Base-by-base conservation (phyloP, 2,329 filamentous ascomycete genomes). In the Massarina eburnea region DNA sequence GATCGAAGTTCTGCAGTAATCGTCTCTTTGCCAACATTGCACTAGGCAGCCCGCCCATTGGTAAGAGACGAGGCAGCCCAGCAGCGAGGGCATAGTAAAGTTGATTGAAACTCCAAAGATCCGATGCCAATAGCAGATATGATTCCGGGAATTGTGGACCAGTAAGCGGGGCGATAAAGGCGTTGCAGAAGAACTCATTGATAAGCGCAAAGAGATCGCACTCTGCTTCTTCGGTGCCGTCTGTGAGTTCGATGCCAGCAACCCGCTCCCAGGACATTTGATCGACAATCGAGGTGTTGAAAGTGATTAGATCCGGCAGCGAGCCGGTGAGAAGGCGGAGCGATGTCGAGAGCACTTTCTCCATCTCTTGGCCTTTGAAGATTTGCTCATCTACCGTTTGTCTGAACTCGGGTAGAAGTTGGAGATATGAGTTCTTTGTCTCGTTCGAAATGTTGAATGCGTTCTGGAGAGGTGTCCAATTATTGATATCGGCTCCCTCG, bases 191-290 rank as follows among this genome's bases (percentile, higher is more conserved):
- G 54, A 84, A 83, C 52, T 81, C 76, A 44, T 80, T 72, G 18
- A 84, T 66, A 5, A 86, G 70, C 3, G 74, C 66, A 32, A 66
- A 65, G 2, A 70, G 48, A 26, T 66, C 61, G 39, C 59, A 63
- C 42, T 84, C 80, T 12, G 76, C 80, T 42, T 78, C 71, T 21
- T 70, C 65, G 14, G 68, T 68, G 5, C 63, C 70, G n/a, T 66
- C 62, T 2, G 68, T 59, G 27, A 67, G 54, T 14, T 77, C 75
- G 3, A 79, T 70, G 18, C 77, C 63, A 2, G 67, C 66, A 1
- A 79, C 74, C 26, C 80, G 76, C 59, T 87, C 84, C 83, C 84
- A 86, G 2, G 73, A 71, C 55, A 76, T 75, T 49, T 85, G 80
- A 57, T 87, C 83, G 19, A 86, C 80, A 2, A 76, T 69, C 15